Base-by-base conservation (phyloP, 225 moss, liverwort and hornwort species). In the Sphagnum tenellum region DNA sequence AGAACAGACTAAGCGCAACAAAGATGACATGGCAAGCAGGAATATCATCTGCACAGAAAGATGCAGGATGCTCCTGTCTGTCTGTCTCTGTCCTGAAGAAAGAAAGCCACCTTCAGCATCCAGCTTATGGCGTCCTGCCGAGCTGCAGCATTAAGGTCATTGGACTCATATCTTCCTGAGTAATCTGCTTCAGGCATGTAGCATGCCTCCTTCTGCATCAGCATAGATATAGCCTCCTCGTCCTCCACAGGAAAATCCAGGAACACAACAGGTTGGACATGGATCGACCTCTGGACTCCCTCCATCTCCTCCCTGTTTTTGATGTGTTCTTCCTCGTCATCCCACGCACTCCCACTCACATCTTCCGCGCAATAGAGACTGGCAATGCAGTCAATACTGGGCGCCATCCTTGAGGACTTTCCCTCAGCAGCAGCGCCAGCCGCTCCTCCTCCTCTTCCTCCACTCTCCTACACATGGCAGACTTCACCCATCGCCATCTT, bases 331-430 rank as follows among this genome's bases (percentile, higher is more conserved):
- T 82, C 75, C 2, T 85, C 92, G 5, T 90, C 88, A 62, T 77
- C 85, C 93, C 96, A 92, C 2, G 74, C 73, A 10, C 75, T 75
- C 46, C 77, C 88, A 10, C 79, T 86, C 47, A 87, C 98, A 48
- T 87, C 89, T 73, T 98, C 98, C 11, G 87, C 83, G 68, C 98
- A 98, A 50, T 83, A 98, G 76, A 98, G 78, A 75, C 90, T 92
- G 65, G 86, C 75, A n/a, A 77, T 75, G 74, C 89, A 85, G 68
- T 95, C 89, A 78, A 82, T 78, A 68, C 89, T 85, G 85, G 83
- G 80, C 64, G 90, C 88, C 96, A 92, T 92, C 77, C 84, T 73
- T 64, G 50, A 62, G 75, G 88, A 82, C 66, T 73, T 72, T 76
- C 81, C 57, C 79, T 85, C 67, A 77, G 81, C 74, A 82, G 69